A percentile compares a stretch with the other conserved stretches of the same genome.
These are phyloP conservation scores for Plenodomus lindquistii DNA, from an alignment of 2,329 filamentous ascomycete species.

Conservation along the genomic window DNA sequence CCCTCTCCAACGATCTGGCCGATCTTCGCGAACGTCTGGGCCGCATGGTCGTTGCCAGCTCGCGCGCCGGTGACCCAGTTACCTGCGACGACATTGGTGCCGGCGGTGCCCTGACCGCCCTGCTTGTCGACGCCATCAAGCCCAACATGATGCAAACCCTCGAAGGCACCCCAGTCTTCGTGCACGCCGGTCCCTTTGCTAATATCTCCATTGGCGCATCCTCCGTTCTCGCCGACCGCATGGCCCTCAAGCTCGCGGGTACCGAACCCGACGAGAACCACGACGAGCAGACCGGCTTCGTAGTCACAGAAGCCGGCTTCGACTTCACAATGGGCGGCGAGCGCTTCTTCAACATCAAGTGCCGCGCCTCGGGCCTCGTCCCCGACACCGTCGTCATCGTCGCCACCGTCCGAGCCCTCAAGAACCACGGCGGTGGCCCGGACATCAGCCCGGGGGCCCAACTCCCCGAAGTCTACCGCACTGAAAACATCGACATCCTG, in stretches of 20 bases:
- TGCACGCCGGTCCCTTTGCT: slow-evolving; percentile 95
- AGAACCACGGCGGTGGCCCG: slow-evolving; percentile 96
- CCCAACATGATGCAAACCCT: slow-evolving; percentile 98
- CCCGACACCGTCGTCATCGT: slow-evolving; percentile 95
- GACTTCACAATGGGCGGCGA: slow-evolving; percentile 99
- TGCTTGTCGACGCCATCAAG: slow-evolving; percentile 99
- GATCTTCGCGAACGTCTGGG: slow-evolving; percentile 94
- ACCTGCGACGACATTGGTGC: slow-evolving; percentile 95
- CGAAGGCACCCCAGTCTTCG: slow-evolving; percentile 95
- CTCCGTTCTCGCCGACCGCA: slow-evolving; percentile 90
- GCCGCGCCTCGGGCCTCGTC: slow-evolving; percentile 86
- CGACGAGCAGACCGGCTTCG: slow-evolving; percentile 81
- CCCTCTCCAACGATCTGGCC: slow-evolving; percentile 80
- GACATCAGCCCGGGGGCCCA: slow-evolving; percentile 85
- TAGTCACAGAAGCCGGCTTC: slow-evolving; percentile 95
- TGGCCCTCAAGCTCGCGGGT: slow-evolving; percentile 93
- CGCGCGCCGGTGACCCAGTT: slow-evolving; percentile 81
- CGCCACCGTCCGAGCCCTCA: slow-evolving; percentile 91
- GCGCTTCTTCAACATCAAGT: slow-evolving; percentile 99
- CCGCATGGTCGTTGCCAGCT: slow-evolving; percentile 93
- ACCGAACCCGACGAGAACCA: slow-evolving; percentile 91
- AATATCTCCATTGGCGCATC: slow-evolving; percentile 98
- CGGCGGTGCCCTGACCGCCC: slow-evolving; percentile 85
- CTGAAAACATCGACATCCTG: slow-evolving; percentile 91
- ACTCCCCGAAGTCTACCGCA: slow-evolving; percentile 84